Evolutionary conservation across 768 basidiomycete species (phyloP), one percentile per base, ranked within the genome.

Genomic region (Calocybe indica): DNA sequence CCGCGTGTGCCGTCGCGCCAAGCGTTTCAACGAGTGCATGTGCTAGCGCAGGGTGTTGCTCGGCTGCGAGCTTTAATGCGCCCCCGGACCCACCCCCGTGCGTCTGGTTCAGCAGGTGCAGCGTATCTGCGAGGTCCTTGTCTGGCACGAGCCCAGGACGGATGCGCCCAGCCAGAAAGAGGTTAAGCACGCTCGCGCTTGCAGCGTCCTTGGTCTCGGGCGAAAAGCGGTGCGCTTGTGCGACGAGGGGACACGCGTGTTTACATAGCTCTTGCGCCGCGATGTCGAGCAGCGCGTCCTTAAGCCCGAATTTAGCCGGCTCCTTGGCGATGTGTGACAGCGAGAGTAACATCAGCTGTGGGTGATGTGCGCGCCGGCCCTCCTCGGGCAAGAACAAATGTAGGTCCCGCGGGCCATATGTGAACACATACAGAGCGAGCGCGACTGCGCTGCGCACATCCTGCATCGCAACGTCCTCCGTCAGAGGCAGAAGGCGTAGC

Each of bases 71-170:
- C 15, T 55, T 51, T 22, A 22, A 22, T 4, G 22, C 22, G 22
- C 22, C 22, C 22, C 22, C 22, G 22, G 22, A 22, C 22, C 22
- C 22, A 22, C 22, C 22, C 22, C 22, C 22, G 0, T 47, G 52
- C 0, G 59, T 61, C 12, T 70, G 69, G 47, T 65, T 62, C 4
- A 72, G 58, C 7, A 72, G 59, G 40, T 70, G 67, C 1, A 72
- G 58, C 1, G 69, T 63, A 43, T 73, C 65, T 2, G 62, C 63
- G 6, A 72, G 61, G 29, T 60, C 54, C 13, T 47, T 36, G 45
- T 72, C 66, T 0, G 66, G 51, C 12, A 70, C 53, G 1, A 52
- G 46, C 34, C 62, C 65, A 15, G 61, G 56, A 2, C 58, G 59
- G 31, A 73, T 57, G 10, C 58, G 60, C 11, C 66, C 69, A 30